A percentile compares a stretch with the other conserved stretches of the same genome.
Conservation (phyloP, 2,329 filamentous ascomycete species). For the Lojkania enalia region DNA sequence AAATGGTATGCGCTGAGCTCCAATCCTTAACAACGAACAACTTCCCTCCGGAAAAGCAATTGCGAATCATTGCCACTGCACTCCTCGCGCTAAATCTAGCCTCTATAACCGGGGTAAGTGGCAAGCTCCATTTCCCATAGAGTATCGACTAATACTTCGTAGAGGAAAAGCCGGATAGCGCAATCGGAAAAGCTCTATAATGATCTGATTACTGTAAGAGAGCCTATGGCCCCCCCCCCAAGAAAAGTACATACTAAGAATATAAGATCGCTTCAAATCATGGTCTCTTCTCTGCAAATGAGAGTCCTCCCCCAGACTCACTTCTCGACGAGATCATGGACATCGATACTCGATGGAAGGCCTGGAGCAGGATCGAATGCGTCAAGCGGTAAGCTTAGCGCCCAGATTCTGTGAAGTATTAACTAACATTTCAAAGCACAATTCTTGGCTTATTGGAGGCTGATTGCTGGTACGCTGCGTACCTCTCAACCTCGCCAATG, state of each 20-base stretch:
- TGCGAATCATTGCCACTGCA: constrained; percentile 53
- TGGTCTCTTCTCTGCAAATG: constrained; percentile 54
- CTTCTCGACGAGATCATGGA: constrained; percentile 51
- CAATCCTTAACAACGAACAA: constrained; percentile 47
- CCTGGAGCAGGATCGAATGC: constrained; percentile 58
- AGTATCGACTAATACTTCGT: constrained; percentile 1
- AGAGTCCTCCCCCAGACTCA: constrained; percentile 41
- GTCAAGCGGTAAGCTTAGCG: constrained; percentile 48
- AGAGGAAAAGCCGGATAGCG: constrained; percentile 48
- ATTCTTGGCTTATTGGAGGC: constrained; percentile 52
- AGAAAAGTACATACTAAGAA: constrained; percentile 13
- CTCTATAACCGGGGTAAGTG: constrained; percentile 53
- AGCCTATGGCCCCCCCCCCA: too few species aligned
- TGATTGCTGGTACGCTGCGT: constrained; percentile 55
- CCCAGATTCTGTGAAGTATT: background rate
- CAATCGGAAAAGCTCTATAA: constrained; percentile 57
- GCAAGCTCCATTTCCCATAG: background rate
- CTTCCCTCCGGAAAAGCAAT: constrained; percentile 46
- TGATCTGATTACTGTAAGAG: constrained; percentile 51
- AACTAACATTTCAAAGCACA: constrained; percentile 31
- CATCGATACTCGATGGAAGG: constrained; percentile 54
- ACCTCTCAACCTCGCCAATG: constrained; percentile 53
- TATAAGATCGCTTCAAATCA: constrained; percentile 52
- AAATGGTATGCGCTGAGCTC: constrained; percentile 49
- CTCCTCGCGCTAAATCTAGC: constrained; percentile 55